phyloP scores from a whole-genome alignment of 805 yeast species.

The Candida namnaoensis region DNA sequence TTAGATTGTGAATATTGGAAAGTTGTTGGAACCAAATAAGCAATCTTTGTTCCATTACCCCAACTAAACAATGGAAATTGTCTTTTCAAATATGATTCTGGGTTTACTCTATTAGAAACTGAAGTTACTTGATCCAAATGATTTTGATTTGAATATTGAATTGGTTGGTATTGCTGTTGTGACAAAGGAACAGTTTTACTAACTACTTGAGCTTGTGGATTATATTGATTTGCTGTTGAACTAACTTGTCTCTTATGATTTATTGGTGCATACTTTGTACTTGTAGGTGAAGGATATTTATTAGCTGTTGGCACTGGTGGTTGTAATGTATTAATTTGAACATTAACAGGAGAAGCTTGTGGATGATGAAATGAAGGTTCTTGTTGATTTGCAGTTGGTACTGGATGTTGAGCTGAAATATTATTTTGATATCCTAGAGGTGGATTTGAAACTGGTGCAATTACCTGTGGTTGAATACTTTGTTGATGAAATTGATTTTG shows the following conservation, averaged over 20 bases:
- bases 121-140: no score
- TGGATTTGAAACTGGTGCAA: no score
- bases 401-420: no score
- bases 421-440: no score
- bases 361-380: neutral
- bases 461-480: no score
- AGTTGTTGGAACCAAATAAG: conserved; percentile 34
- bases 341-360: neutral
- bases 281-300: conserved; percentile 9
- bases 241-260: conserved; percentile 20
- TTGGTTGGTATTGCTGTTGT: conserved; percentile 11
- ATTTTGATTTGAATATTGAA: no score
- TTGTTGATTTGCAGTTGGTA: neutral
- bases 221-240: conserved; percentile 3
- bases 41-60: conserved; percentile 37
- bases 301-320: conserved; percentile 2
- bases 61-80: conserved; percentile 78
- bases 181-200: conserved; percentile 3
- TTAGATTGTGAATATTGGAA: conserved; percentile 22
- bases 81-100: conserved; percentile 19
- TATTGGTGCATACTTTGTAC: conserved; percentile 31
- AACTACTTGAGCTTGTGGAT: conserved; percentile 7
- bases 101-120: no score
- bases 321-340: neutral
- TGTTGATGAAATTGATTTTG: no score